Evolutionary conservation across 768 basidiomycete species (phyloP), one percentile per base, ranked within the genome.

Genomic region (Pulveroboletus sp.): DNA sequence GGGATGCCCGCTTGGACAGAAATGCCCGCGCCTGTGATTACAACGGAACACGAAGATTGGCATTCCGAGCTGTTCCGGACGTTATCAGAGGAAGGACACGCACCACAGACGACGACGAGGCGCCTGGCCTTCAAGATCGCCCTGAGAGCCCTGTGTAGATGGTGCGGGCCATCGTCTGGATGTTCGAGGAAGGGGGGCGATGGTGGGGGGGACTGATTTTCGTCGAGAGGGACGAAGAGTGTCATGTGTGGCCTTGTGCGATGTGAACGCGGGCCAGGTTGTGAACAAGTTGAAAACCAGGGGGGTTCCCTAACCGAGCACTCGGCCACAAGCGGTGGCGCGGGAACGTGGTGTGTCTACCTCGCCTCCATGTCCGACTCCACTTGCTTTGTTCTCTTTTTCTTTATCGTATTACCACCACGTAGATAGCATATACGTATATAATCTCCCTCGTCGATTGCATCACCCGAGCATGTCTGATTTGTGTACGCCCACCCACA

Each of bases 1-100:
- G 93, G 92, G 38, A 94, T 93, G 14, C 89, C 89, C 40, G 89
- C 87, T 32, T 82, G 79, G 11, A 91, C 89, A 50, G 89, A 92
- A 49, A 93, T 88, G 39, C 92, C 92, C 52, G 92, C 92, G 53
- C 91, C 92, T 90, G 45, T 35, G 42, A 26, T 17, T 48, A 45
- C 29, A 47, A 34, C 37, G 49, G 22, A 35, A 35, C 29, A 2
- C 19, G 1, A 44, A 22, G 1, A 44, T 44, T 23, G 20, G 36
- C 10, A 17, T 38, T 43, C 55, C 49, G 43, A 54, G 47, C 37
- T 34, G 42, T 29, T n/a, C 50, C 54, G 45, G 22, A 45, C 8
- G 43, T 34, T 47, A 59, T 56, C 45, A 52, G 42, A 37, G 42
- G 50, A 53, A 32, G 39, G 37, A 29, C 54, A 78, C 85, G 61